phyloP scores from a whole-genome alignment of 257 asterid genomes.

The Solanum sparsipilum region DNA sequence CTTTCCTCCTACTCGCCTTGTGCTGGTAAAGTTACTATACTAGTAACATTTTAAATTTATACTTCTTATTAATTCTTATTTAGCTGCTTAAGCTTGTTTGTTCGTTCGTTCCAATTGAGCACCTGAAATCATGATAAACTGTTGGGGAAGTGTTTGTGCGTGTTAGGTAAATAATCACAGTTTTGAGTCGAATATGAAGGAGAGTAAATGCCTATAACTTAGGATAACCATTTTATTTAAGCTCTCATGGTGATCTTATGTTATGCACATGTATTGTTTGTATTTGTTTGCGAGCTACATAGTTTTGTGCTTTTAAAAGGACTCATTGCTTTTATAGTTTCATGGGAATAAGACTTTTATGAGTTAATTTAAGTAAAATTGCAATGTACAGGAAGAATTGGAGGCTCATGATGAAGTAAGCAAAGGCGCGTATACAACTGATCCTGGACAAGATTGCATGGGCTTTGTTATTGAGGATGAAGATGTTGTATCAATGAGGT shows the following conservation, averaged over 20 bases:
- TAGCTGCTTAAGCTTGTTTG: no score
- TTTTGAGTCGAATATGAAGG: no score
- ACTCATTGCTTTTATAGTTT: not conserved
- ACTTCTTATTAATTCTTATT: no score
- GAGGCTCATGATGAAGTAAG: conserved; percentile 96
- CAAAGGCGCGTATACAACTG: conserved; percentile 94
- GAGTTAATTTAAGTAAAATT: not conserved
- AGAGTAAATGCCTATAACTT: no score
- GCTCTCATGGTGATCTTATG: not conserved
- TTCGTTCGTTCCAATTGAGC: not conserved
- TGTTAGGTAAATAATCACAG: not conserved
- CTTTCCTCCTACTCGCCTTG: conserved; percentile 87
- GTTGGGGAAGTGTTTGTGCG: not conserved
- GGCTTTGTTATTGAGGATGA: conserved; percentile 89
- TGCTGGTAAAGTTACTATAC: conserved; percentile 33
- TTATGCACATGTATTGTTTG: not conserved
- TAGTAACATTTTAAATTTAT: not conserved
- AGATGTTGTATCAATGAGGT: conserved; percentile 98
- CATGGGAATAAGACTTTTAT: not conserved
- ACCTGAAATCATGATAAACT: not conserved
- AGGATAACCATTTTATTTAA: not conserved
- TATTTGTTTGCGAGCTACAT: not conserved
- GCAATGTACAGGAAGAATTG: conserved; percentile 56
- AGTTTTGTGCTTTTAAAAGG: not conserved
- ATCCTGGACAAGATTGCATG: conserved; percentile 98